A percentile compares a stretch with the other conserved stretches of the same genome.
These are phyloP conservation scores for Schwanniomyces polymorphus DNA, from an alignment of 805 yeast genomes.

Conservation along the genomic window DNA sequence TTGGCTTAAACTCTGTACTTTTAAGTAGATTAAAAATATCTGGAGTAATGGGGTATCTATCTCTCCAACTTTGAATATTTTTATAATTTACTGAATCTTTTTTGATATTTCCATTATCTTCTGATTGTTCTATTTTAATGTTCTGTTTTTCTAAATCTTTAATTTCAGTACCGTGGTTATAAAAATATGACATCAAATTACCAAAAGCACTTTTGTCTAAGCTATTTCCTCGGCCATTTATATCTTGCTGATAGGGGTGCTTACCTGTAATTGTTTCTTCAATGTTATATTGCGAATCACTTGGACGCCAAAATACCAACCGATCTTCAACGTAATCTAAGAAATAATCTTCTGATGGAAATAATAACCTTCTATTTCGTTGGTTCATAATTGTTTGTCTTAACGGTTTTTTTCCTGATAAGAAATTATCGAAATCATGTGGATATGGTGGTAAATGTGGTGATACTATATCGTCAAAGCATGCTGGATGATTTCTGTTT, in stretches of 20 bases:
- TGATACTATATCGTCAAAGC: not conserved
- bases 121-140: not conserved
- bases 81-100: not conserved
- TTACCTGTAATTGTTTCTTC: slow-evolving; percentile 19
- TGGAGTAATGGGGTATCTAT: not conserved
- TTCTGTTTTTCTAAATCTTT: not conserved
- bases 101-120: not conserved
- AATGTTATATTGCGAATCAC: slow-evolving; percentile 30
- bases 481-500: not conserved
- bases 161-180: not conserved
- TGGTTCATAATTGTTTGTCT: slow-evolving; percentile 7
- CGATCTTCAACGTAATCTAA: slow-evolving; percentile 29
- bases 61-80: not conserved
- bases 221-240: not conserved
- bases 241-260: slow-evolving; percentile 30
- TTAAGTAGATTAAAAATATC: slow-evolving; percentile 5
- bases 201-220: not conserved
- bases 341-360: slow-evolving; percentile 15
- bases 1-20: slow-evolving; percentile 11
- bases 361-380: slow-evolving; percentile 9
- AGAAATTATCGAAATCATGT: slow-evolving; percentile 1
- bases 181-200: not conserved
- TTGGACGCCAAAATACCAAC: slow-evolving; percentile 30
- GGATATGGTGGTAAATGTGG: slow-evolving; percentile 24
- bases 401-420: not conserved